A percentile compares a stretch with the other conserved stretches of the same genome.
phyloP scores from a whole-genome alignment of 768 basidiomycete species.

The Fibroporia radiculosa region DNA sequence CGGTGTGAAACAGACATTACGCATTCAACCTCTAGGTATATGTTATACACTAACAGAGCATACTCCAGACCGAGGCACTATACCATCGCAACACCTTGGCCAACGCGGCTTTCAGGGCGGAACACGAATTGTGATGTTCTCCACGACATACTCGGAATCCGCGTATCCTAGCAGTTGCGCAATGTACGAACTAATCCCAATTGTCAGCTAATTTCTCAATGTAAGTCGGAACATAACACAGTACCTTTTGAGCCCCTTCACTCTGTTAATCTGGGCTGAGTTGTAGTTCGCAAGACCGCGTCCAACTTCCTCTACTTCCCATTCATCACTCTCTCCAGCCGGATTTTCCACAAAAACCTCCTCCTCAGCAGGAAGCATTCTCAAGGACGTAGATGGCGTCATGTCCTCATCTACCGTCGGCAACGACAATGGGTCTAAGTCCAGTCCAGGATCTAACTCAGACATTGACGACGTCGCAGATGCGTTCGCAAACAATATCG shows the following conservation, averaged over 20 bases:
- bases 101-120: slow-evolving; percentile 36
- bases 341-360: slow-evolving; percentile 16
- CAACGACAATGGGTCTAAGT: background rate
- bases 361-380: slow-evolving; percentile 21
- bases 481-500: slow-evolving; percentile 34
- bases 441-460: slow-evolving; percentile 23
- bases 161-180: slow-evolving; percentile 82
- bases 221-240: slow-evolving; percentile 6
- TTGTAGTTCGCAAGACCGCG: slow-evolving; percentile 95
- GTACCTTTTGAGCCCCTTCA: slow-evolving; percentile 90
- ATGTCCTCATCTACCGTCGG: slow-evolving; percentile 14
- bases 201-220: background rate
- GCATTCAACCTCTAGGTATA: too few relatives aligned
- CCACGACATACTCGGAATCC: slow-evolving; percentile 95
- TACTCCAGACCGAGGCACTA: too few relatives aligned
- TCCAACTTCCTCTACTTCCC: slow-evolving; percentile 85
- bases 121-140: slow-evolving; percentile 79
- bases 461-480: slow-evolving; percentile 39
- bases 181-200: slow-evolving; percentile 59
- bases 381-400: slow-evolving; percentile 16
- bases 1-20: too few relatives aligned
- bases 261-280: slow-evolving; percentile 79
- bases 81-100: too few relatives aligned
- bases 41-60: too few relatives aligned
- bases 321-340: slow-evolving; percentile 38